Percentiles rank a stretch among this genome's conserved stretches.
Evolutionary conservation across 2,329 filamentous ascomycete species (phyloP).

Genomic region (Elsinoe necatrix): DNA sequence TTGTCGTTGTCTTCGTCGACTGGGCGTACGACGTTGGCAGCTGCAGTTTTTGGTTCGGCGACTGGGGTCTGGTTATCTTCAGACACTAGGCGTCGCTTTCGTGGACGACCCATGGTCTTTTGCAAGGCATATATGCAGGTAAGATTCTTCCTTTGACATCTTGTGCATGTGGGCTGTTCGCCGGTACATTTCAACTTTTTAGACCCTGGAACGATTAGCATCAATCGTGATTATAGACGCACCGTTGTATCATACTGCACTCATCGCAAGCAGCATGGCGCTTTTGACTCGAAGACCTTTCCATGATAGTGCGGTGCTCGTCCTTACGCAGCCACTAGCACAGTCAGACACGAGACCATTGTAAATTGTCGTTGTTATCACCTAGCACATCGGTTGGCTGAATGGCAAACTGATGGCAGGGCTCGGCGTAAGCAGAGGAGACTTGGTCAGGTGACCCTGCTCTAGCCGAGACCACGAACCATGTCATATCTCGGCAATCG

Average conservation of each 20-base stretch:
- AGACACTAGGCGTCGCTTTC: conserved; percentile 32
- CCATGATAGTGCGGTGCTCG: neutral
- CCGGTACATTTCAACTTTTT: conserved; percentile 45
- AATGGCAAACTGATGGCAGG: neutral
- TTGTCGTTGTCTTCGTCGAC: neutral
- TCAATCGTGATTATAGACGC: neutral
- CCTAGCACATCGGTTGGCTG: neutral
- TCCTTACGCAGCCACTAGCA: neutral
- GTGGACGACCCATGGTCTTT: conserved; percentile 45
- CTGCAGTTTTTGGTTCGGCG: neutral
- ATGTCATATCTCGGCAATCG: neutral
- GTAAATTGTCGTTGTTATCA: neutral
- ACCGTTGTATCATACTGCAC: conserved; percentile 28
- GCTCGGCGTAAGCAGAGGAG: neutral
- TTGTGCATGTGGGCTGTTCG: conserved; percentile 33
- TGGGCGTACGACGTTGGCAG: neutral
- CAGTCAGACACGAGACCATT: neutral
- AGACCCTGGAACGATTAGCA: conserved; percentile 27
- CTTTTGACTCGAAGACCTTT: conserved; percentile 18
- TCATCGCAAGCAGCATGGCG: conserved; percentile 35
- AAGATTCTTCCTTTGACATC: conserved; percentile 36
- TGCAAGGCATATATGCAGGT: conserved; percentile 40
- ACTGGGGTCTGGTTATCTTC: neutral
- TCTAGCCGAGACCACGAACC: neutral
- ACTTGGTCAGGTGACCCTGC: neutral